Evolutionary conservation across 2,329 filamentous ascomycete species (phyloP), one percentile per base, ranked within the genome.

Genomic region (Raffaelea ambrosiae): DNA sequence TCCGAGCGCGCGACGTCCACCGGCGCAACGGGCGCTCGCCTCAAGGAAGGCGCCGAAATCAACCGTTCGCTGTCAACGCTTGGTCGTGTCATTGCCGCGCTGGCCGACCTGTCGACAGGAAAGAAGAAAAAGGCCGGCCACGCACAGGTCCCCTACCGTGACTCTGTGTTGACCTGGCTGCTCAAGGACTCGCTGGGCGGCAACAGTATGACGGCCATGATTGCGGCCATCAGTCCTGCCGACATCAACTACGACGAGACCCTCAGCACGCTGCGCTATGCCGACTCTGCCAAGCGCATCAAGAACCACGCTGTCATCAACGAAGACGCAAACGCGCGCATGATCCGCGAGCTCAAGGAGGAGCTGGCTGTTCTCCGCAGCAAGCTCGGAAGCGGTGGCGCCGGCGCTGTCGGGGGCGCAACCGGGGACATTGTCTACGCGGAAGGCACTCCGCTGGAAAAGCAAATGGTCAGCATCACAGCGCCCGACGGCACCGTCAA

Each of bases 221-320:
- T 98, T 73, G 94, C 93, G 44, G 91, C 91, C 46, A 96, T 98
- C 62, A 96, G 90, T 60, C 93, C 93, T 4, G 93, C 93, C 47
- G 93, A 98, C 66, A 97, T 97, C 71, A 98, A 98, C 67, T 97
- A 95, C 62, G 93, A 98, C 56, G 93, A 98, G 67, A 98, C 94
- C 0, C 74, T 98, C 18, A 93, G 90, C 63, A 98, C 93, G 1
- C 74, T 98, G 23, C 82, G 94, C 60, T 98, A 98, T 66, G 93
- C 94, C 48, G 91, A 98, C 63, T 96, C 89, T 8, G 93, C 93
- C 22, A 98, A 98, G 71, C 83, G 93, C 58, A 98, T 98, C 76
- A 97, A 97, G 88, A 98, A 98, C 70, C 93, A 98, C 65, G 93
- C 93, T 49, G 93, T 98, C 44, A 86, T 98, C 65, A 98, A 98